Evolutionary conservation across 257 asterid species (phyloP), one percentile per base, ranked within the genome.

Genomic region (Solanum chaucha): DNA sequence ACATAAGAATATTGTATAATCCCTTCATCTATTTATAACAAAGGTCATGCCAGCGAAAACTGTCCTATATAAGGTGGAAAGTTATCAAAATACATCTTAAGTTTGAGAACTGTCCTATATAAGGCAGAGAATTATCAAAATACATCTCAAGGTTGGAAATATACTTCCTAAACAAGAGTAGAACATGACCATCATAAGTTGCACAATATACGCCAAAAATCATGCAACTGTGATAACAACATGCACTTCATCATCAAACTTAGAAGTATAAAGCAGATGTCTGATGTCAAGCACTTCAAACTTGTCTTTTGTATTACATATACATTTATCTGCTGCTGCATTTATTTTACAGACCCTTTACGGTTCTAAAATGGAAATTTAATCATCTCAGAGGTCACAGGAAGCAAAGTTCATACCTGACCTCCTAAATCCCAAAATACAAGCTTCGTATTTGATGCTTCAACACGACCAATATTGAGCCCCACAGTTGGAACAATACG

Each of bases 381-480:
- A 48, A 81, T 81, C 85, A 46, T 46, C 11, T 48, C 68, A 30
- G 30, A 48, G 28, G 10, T 81, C 17, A 28, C 68, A 81, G 28
- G 41, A 9, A 81, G 68, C 28, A 48, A 80, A 48, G 44, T 81
- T 48, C 92, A 89, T 93, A 95, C 98, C 98, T 95, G 98, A 87
- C 98, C 98, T 91, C 98, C 98, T 91, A 95, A 95, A 96, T 95
- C 98, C 98, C 98, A 95, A 92, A 95, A 95, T 61, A 95, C 96
- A 86, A 96, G 98, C 90, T 96, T 96, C 35, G 96, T 86, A 90
- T 93, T 93, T 35, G 94, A 90, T 83, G 90, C 94, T 92, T 95
- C 99, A 87, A 93, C 93, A 44, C 98, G 98, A 13, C 98, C 98
- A 85, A 96, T 96, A 91, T 96, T 95, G 82, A 96, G 99, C 80